phyloP scores from a whole-genome alignment of 495 filamentous ascomycete genomes.

The Collariella sp. region DNA sequence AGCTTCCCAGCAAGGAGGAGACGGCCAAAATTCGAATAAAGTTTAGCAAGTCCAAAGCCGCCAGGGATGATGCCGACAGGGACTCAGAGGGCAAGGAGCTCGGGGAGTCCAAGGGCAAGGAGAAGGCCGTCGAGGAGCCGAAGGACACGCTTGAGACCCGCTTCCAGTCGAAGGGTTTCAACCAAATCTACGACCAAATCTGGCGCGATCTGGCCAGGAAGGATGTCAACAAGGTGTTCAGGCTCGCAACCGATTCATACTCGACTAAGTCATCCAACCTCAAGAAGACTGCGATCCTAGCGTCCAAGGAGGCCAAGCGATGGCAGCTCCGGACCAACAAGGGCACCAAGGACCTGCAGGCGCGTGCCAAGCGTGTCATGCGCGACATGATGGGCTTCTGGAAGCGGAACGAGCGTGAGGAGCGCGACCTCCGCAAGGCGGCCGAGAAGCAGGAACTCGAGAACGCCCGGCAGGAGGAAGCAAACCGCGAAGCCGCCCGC shows the following conservation, averaged over 20 bases:
- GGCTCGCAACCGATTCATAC: constrained; percentile 74
- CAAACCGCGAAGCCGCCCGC: constrained; percentile 90
- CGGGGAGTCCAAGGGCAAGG: constrained; percentile 53
- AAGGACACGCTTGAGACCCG: constrained; percentile 43
- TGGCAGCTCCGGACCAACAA: constrained; percentile 99
- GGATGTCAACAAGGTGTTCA: constrained; percentile 83
- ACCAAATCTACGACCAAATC: constrained; percentile 97
- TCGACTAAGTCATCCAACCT: constrained; percentile 81
- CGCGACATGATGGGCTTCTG: constrained; percentile 99
- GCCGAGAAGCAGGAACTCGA: constrained; percentile 96
- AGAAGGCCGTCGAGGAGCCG: constrained; percentile 48
- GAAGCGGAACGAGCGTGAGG: constrained; percentile 97
- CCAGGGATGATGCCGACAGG: constrained; percentile 30
- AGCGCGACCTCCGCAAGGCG: constrained; percentile 84
- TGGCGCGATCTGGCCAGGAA: constrained; percentile 91
- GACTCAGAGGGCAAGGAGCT: constrained; percentile 41
- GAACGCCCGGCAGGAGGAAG: constrained; percentile 91
- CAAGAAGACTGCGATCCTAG: constrained; percentile 94
- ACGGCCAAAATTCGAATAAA: constrained; percentile 51
- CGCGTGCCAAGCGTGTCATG: constrained; percentile 95
- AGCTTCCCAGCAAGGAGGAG: constrained; percentile 63
- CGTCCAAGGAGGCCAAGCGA: constrained; percentile 90
- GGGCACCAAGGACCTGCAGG: constrained; percentile 94
- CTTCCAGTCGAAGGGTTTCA: constrained; percentile 85
- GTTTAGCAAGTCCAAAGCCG: constrained; percentile 34